Evolutionary conservation across 2,329 filamentous ascomycete genomes (phyloP).

Genomic region (Proliferodiscus dingleyae): DNA sequence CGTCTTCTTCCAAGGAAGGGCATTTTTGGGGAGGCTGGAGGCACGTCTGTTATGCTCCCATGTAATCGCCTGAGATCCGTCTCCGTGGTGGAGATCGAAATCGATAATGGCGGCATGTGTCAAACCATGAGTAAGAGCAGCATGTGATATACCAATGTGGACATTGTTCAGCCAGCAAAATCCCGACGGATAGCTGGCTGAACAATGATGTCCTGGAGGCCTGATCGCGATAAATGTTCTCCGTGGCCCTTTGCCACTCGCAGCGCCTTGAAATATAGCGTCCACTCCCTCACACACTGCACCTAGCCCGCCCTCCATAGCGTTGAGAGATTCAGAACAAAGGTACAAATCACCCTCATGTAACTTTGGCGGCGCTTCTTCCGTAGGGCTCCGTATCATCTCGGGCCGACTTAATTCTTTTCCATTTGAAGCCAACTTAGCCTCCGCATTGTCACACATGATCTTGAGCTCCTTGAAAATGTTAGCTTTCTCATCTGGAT

Average conservation of each 20-base stretch:
- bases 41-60: conserved; percentile 84
- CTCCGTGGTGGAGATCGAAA: conserved; percentile 87
- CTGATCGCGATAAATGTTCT: conserved; percentile 89
- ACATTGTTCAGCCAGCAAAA: conserved; percentile 99
- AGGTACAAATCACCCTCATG: conserved; percentile 91
- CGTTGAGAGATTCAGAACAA: conserved; percentile 76
- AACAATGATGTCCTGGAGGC: conserved; percentile 94
- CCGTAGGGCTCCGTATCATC: conserved; percentile 47
- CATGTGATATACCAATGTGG: conserved; percentile 92
- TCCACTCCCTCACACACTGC: conserved; percentile 93
- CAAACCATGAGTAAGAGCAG: conserved; percentile 73
- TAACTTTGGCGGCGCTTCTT: conserved; percentile 47
- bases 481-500: not conserved
- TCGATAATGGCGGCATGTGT: conserved; percentile 90
- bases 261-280: conserved; percentile 60
- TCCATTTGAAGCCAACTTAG: conserved; percentile 68
- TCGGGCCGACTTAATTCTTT: conserved; percentile 73
- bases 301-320: conserved; percentile 85
- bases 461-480: conserved; percentile 59
- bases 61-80: conserved; percentile 91
- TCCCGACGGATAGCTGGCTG: conserved; percentile 79
- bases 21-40: conserved; percentile 59
- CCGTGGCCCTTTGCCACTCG: conserved; percentile 49
- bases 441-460: conserved; percentile 78
- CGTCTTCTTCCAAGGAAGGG: conserved; percentile 71